phyloP scores from a whole-genome alignment of 371 early-diverging fungal species.

The Mortierella sp. region DNA sequence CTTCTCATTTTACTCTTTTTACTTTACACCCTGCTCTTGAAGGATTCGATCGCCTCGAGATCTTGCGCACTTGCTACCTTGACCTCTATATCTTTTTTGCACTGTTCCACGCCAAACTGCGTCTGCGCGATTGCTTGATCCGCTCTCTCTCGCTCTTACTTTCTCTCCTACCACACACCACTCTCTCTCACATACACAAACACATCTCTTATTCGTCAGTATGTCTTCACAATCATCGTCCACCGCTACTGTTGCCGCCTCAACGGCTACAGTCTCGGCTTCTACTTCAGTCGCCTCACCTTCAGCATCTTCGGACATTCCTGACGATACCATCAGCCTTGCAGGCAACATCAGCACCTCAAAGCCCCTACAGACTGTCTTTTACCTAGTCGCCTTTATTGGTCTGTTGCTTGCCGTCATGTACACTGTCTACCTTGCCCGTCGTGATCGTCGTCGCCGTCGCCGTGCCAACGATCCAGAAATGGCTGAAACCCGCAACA shows the following conservation, averaged over 20 bases:
- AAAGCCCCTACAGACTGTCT: slow-evolving; percentile 10
- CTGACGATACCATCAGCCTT: background rate
- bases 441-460: slow-evolving; percentile 24
- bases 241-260: too few species aligned
- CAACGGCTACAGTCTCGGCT: too few species aligned
- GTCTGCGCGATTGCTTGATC: slow-evolving; percentile 35
- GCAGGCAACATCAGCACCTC: background rate
- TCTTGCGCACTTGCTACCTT: background rate
- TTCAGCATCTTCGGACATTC: too few species aligned
- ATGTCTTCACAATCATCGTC: too few species aligned
- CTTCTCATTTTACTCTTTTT: background rate
- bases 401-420: slow-evolving; percentile 20
- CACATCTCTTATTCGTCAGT: too few species aligned
- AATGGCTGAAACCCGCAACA: slow-evolving; percentile 20
- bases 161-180: background rate
- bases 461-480: slow-evolving; percentile 15
- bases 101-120: slow-evolving; percentile 51
- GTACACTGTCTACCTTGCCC: slow-evolving; percentile 33
- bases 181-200: background rate
- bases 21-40: background rate
- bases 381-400: slow-evolving; percentile 26
- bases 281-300: too few species aligned
- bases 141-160: background rate
- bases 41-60: background rate
- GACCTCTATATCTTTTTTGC: background rate